Percentiles rank a stretch among this genome's conserved stretches.
Evolutionary conservation across 2,329 filamentous ascomycete species (phyloP).

Genomic region (Arthrobotrys musiformis): DNA sequence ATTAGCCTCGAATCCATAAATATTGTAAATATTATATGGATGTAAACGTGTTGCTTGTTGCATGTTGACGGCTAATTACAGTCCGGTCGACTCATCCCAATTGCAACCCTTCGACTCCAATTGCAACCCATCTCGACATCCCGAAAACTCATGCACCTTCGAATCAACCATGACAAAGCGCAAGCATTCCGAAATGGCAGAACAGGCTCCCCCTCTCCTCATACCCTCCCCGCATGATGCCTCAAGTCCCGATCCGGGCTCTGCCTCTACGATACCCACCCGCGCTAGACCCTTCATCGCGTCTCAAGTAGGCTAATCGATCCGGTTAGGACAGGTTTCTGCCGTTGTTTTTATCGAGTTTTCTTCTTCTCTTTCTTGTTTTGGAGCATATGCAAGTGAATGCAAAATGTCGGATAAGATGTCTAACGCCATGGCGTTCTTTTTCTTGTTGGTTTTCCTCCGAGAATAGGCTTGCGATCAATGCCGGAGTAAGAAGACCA

Average conservation of each 20-base stretch:
- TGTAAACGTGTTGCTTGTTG: slow-evolving; percentile 8
- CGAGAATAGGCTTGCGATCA: slow-evolving; percentile 66
- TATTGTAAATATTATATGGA: too few relatives aligned
- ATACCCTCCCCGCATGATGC: slow-evolving; percentile 28
- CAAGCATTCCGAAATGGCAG: slow-evolving; percentile 43
- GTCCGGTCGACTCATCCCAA: slow-evolving; percentile 4
- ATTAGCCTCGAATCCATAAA: too few relatives aligned
- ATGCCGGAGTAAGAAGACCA: slow-evolving; percentile 68
- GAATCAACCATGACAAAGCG: slow-evolving; percentile 43
- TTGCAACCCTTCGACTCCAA: not conserved
- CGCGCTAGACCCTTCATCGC: slow-evolving; percentile 53
- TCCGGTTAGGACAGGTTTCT: slow-evolving; percentile 40
- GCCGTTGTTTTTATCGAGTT: not conserved
- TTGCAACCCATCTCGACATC: not conserved
- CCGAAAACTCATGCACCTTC: not conserved
- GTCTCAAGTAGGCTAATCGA: slow-evolving; percentile 55
- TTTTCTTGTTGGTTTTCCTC: not conserved
- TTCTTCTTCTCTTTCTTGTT: too few relatives aligned
- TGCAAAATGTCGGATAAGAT: slow-evolving; percentile 57
- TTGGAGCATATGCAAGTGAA: too few relatives aligned
- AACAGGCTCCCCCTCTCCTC: slow-evolving; percentile 2
- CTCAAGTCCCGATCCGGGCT: slow-evolving; percentile 41
- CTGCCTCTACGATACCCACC: slow-evolving; percentile 37
- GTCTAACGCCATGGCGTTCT: slow-evolving; percentile 1
- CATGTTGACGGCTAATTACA: not conserved